Evolutionary conservation across 2,329 filamentous ascomycete genomes (phyloP), one percentile per base, ranked within the genome.

Genomic region (Shiraia bambusicola): DNA sequence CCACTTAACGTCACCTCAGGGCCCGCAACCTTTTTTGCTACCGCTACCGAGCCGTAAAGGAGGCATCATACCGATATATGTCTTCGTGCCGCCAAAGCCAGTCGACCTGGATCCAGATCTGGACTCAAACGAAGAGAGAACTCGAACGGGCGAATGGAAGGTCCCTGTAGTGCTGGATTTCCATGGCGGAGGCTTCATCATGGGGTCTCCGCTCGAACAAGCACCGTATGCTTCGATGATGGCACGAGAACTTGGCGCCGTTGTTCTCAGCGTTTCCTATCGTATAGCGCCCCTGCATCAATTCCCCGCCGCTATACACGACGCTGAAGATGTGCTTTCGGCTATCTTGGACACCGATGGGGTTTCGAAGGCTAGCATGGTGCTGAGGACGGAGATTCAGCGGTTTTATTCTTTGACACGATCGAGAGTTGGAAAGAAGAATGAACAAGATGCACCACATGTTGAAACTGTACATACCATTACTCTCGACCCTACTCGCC

Each of bases 191-290:
- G 70, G 70, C 29, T 73, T 73, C 51, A 69, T 71, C 34, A 66
- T 72, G 56, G 71, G 71, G 6, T 66, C 59, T 8, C 70, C 69
- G 30, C 56, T 72, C 6, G 71, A 73, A 42, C 70, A 76, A 45
- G 71, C 72, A 11, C 71, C 72, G 0, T 76, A 74, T 52, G 74
- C 71, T 40, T 66, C 72, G 5, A 70, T 71, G 64, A 69, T 75
- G 59, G 69, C 68, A 22, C 61, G 69, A 9, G 67, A 72, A 49
- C 63, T 74, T 9, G 55, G 63, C 4, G 63, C 67, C 9, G 63
- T 75, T 5, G 72, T 73, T 30, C 69, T 76, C 34, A 71, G 67
- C 34, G 73, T 75, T 3, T 74, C 75, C 36, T 76, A 76, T 45
- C 69, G 74, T 30, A 71, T 75, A 19, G 73, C 71, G 3, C 74